Evolutionary conservation across 176 grass and related monocot species (phyloP).

Genomic region (Chloris gayana): DNA sequence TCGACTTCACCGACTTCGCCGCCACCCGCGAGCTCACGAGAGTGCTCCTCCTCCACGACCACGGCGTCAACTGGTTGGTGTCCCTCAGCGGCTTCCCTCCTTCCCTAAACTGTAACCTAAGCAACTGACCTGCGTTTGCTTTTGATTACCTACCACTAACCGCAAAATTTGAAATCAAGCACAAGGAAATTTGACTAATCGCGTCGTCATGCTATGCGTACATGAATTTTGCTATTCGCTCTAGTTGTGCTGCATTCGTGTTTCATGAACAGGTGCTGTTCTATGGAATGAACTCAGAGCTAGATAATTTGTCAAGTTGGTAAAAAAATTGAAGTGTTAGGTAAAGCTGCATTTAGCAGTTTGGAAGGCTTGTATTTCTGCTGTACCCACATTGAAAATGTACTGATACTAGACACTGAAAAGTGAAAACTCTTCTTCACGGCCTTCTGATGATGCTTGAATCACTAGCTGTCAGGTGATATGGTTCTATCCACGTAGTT

Average conservation of each 20-base stretch:
- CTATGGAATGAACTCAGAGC: not conserved
- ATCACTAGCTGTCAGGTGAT: not conserved
- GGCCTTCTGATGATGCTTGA: not conserved
- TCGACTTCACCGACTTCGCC: constrained; percentile 66
- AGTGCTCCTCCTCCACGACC: constrained; percentile 92
- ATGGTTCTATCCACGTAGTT: not conserved
- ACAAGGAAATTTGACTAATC: not conserved
- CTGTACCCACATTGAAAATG: not conserved
- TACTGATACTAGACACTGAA: not conserved
- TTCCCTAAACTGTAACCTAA: not conserved
- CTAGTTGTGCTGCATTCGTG: not conserved
- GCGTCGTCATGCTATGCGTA: not conserved
- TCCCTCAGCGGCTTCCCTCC: too few species aligned
- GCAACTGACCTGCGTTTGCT: not conserved
- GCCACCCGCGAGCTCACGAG: constrained; percentile 83
- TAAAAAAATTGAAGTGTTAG: not conserved
- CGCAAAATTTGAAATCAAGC: not conserved
- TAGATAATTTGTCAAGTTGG: not conserved
- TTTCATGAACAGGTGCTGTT: not conserved
- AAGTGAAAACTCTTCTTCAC: not conserved
- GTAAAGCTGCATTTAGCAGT: not conserved
- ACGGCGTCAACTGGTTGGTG: constrained; percentile 74
- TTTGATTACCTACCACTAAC: not conserved
- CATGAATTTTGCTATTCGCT: not conserved
- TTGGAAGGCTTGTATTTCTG: not conserved